Evolutionary conservation across 1,284 basidiomycete genomes (phyloP).

Genomic region (Ganoderma meredithae): DNA sequence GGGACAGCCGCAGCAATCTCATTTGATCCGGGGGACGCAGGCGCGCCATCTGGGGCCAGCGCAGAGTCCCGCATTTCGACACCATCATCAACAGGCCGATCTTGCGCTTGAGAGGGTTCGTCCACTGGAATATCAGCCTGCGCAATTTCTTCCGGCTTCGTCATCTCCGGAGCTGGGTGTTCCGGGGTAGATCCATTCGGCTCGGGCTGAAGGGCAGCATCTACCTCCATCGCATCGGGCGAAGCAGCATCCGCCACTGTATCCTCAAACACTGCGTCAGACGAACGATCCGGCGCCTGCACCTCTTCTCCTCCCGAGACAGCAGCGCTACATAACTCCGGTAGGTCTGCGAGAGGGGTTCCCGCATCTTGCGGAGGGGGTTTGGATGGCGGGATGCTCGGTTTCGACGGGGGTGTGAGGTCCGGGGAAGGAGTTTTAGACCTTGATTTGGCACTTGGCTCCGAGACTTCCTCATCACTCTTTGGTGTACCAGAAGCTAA

Average conservation of each 20-base stretch:
- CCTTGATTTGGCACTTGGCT: neutral
- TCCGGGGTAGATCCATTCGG: neutral
- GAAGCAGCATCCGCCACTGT: constrained; percentile 4
- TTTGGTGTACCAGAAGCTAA: neutral
- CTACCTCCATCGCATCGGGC: constrained; percentile 19
- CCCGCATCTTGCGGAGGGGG: neutral
- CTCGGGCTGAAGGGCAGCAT: neutral
- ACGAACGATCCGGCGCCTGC: neutral
- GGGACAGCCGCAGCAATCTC: neutral
- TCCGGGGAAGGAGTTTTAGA: neutral
- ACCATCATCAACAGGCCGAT: constrained; percentile 1
- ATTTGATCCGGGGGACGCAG: neutral
- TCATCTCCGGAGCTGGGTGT: neutral
- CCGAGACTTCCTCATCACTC: neutral
- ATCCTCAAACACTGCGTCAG: neutral
- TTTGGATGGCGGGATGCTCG: neutral
- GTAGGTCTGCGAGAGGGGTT: neutral
- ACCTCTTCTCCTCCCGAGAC: neutral
- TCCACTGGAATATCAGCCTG: neutral
- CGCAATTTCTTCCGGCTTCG: neutral
- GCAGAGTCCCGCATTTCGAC: constrained; percentile 1
- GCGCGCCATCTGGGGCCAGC: neutral
- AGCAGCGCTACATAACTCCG: neutral
- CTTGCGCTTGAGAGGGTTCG: neutral
- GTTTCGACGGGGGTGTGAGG: neutral